Percentiles rank a stretch among this genome's conserved stretches.
phyloP scores from a whole-genome alignment of 2,329 filamentous ascomycete species.

The Malbranchea zuffiana region DNA sequence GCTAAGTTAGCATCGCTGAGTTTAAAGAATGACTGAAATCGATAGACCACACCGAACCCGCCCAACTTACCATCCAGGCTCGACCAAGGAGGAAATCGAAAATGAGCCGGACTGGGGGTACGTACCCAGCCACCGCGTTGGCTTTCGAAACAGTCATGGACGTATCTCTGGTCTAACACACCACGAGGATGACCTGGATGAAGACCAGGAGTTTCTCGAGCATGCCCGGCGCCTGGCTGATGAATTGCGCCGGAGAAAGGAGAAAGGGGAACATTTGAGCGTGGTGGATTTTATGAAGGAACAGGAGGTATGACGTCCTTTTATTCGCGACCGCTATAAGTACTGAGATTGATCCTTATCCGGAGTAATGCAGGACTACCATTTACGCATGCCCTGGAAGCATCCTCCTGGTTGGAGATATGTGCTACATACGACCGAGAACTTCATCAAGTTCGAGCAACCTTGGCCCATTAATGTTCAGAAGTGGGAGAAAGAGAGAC shows the following conservation, averaged over 20 bases:
- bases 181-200: slow-evolving; percentile 20
- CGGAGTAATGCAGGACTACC: slow-evolving; percentile 32
- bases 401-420: slow-evolving; percentile 41
- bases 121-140: slow-evolving; percentile 32
- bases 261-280: slow-evolving; percentile 20
- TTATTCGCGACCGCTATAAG: neutral
- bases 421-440: slow-evolving; percentile 40
- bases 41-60: slow-evolving; percentile 6
- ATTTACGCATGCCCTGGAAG: slow-evolving; percentile 35
- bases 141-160: slow-evolving; percentile 29
- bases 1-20: too few species aligned
- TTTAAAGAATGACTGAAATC: slow-evolving; percentile 2
- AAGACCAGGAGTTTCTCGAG: slow-evolving; percentile 17
- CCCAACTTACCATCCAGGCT: slow-evolving; percentile 28
- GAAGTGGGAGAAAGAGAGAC: slow-evolving; percentile 24
- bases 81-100: slow-evolving; percentile 30
- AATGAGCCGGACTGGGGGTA: slow-evolving; percentile 36
- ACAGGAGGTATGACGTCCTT: slow-evolving; percentile 17
- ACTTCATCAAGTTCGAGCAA: slow-evolving; percentile 40
- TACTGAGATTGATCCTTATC: neutral
- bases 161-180: slow-evolving; percentile 31
- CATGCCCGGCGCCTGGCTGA: slow-evolving; percentile 21
- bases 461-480: slow-evolving; percentile 41
- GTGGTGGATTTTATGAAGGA: slow-evolving; percentile 21
- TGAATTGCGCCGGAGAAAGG: slow-evolving; percentile 19